phyloP scores from a whole-genome alignment of 306 rosid species.

The peach (Prunus persica) region DNA sequence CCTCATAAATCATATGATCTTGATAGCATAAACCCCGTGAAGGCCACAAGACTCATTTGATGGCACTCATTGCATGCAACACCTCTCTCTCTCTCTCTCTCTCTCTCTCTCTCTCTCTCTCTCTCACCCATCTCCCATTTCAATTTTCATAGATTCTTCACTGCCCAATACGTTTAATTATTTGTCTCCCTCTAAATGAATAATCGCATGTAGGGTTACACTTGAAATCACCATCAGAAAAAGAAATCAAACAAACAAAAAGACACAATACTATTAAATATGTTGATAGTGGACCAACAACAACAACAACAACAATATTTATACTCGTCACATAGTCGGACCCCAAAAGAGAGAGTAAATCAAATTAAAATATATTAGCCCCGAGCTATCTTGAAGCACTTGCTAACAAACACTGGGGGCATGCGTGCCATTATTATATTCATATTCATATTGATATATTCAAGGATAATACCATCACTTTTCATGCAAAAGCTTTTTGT shows the following conservation, averaged over 20 bases:
- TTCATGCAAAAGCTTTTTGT: constrained; percentile 2
- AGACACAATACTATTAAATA: not conserved
- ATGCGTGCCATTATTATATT: constrained; percentile 17
- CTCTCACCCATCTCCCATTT: no score
- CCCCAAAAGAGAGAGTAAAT: constrained; percentile 4
- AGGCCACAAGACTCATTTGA: not conserved
- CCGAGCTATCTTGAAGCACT: constrained; percentile 2
- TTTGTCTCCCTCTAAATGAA: not conserved
- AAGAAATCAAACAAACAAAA: not conserved
- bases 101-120: no score
- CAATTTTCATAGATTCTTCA: not conserved
- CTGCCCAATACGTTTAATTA: not conserved
- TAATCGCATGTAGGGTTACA: not conserved
- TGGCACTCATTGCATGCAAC: constrained; percentile 16
- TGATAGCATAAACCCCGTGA: constrained; percentile 23
- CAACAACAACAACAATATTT: not conserved
- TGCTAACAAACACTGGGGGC: constrained; percentile 4
- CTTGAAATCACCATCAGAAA: not conserved
- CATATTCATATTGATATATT: not conserved
- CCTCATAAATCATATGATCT: constrained; percentile 15
- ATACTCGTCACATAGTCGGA: not conserved
- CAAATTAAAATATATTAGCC: not conserved
- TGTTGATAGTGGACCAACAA: constrained; percentile 6
- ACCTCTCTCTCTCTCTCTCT: constrained; percentile 2
- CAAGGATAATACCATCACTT: constrained; percentile 6